A percentile compares a stretch with the other conserved stretches of the same genome.
These are phyloP conservation scores for Sugiyamaella pinicola DNA, from an alignment of 1,139 yeast species.

Conservation along the genomic window DNA sequence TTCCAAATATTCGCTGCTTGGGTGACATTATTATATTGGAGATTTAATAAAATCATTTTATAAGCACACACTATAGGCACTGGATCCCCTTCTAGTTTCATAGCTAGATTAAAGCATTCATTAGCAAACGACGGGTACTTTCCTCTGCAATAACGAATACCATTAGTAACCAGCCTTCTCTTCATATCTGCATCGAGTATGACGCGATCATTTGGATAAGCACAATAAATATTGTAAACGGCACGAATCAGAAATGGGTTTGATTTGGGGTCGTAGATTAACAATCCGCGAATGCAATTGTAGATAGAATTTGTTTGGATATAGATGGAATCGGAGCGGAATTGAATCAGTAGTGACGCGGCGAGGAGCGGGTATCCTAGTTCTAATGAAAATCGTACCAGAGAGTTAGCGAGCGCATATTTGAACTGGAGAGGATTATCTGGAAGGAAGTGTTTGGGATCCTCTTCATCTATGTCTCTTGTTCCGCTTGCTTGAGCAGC, in stretches of 20 bases:
- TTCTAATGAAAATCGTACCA: slow-evolving; percentile 22
- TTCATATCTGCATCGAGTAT: slow-evolving; percentile 19
- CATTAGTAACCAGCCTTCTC: slow-evolving; percentile 25
- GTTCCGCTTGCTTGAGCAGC: too few relatives aligned
- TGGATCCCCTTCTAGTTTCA: slow-evolving; percentile 26
- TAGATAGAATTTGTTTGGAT: slow-evolving; percentile 16
- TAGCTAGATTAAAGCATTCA: slow-evolving; percentile 28
- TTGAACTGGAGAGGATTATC: not conserved
- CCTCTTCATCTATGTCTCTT: not conserved
- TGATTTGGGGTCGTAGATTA: slow-evolving; percentile 25
- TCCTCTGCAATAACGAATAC: slow-evolving; percentile 23
- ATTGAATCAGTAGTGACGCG: slow-evolving; percentile 27
- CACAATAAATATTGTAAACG: slow-evolving; percentile 19
- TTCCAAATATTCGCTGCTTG: slow-evolving; percentile 28
- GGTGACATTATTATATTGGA: slow-evolving; percentile 23
- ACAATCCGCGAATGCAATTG: slow-evolving; percentile 24
- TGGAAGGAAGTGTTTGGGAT: not conserved
- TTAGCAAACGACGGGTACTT: slow-evolving; percentile 32
- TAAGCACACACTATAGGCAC: slow-evolving; percentile 28
- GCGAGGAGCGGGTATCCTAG: slow-evolving; percentile 29
- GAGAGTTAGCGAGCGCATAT: slow-evolving; percentile 15
- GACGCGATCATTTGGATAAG: slow-evolving; percentile 18
- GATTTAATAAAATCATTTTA: slow-evolving; percentile 26
- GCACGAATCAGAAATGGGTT: slow-evolving; percentile 28
- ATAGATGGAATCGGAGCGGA: slow-evolving; percentile 20